A percentile compares a stretch with the other conserved stretches of the same genome.
These are phyloP conservation scores for Starmerella apis DNA, from an alignment of 805 yeast species.

Conservation along the genomic window DNA sequence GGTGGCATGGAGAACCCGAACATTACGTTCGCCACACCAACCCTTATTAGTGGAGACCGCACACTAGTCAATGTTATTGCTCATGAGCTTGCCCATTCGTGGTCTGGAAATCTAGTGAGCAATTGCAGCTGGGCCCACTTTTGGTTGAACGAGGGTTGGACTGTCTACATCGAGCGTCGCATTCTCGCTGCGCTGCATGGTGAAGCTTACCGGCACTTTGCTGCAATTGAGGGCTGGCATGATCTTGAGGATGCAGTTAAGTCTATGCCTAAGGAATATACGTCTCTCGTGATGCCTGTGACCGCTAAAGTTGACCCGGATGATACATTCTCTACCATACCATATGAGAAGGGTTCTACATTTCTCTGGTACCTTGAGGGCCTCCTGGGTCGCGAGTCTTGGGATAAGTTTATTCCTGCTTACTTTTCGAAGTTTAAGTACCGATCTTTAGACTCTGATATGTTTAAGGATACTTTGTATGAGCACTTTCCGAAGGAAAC, in stretches of 20 bases:
- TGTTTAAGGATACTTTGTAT: conserved; percentile 65
- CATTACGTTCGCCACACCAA: conserved; percentile 83
- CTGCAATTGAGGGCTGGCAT: conserved; percentile 82
- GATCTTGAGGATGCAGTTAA: conserved; percentile 56
- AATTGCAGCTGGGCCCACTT: conserved; percentile 89
- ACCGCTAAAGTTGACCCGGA: conserved; percentile 66
- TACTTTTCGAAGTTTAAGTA: conserved; percentile 64
- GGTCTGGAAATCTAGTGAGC: conserved; percentile 87
- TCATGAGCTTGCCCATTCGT: conserved; percentile 85
- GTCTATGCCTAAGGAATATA: conserved; percentile 37
- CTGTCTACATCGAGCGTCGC: conserved; percentile 80
- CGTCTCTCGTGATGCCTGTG: conserved; percentile 53
- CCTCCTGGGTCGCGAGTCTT: conserved; percentile 46
- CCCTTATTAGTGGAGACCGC: conserved; percentile 72
- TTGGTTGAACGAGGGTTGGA: conserved; percentile 95
- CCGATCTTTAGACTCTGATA: conserved; percentile 67
- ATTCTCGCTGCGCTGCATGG: conserved; percentile 72
- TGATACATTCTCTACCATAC: conserved; percentile 77
- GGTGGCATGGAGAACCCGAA: conserved; percentile 96
- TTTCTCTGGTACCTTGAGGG: conserved; percentile 65
- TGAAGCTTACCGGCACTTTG: conserved; percentile 64
- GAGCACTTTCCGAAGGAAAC: conserved; percentile 44
- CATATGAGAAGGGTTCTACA: conserved; percentile 84
- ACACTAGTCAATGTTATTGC: conserved; percentile 84
- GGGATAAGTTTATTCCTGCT: conserved; percentile 70